Percentiles rank a stretch among this genome's conserved stretches.
Evolutionary conservation across 805 yeast genomes (phyloP).

Genomic region (Trichomonascus vanleenenianus): DNA sequence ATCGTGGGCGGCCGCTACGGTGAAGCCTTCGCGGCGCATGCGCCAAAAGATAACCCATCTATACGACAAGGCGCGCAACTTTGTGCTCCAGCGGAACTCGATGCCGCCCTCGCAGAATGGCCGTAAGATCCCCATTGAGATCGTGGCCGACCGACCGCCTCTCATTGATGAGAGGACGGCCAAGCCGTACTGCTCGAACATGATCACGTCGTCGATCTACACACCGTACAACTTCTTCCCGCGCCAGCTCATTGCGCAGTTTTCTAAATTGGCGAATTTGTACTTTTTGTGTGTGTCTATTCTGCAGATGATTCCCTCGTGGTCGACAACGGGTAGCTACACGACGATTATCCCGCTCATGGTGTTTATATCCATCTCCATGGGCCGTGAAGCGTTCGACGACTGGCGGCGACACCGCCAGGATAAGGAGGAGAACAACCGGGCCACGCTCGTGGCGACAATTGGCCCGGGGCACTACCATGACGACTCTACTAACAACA

Average conservation of each 20-base stretch:
- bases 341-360: slow-evolving; percentile 88
- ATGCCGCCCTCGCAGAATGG: slow-evolving; percentile 57
- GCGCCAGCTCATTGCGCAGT: slow-evolving; percentile 81
- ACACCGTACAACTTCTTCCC: slow-evolving; percentile 77
- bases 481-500: too few species aligned
- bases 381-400: slow-evolving; percentile 88
- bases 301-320: slow-evolving; percentile 90
- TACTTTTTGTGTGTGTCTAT: slow-evolving; percentile 87
- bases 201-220: slow-evolving; percentile 82
- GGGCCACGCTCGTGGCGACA: slow-evolving; percentile 36
- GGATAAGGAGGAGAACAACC: slow-evolving; percentile 78
- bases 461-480: slow-evolving; percentile 1
- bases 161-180: slow-evolving; percentile 65
- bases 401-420: slow-evolving; percentile 81
- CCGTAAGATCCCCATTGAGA: slow-evolving; percentile 60
- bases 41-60: not conserved
- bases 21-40: not conserved
- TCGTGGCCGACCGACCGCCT: slow-evolving; percentile 33
- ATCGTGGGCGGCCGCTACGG: slow-evolving; percentile 16
- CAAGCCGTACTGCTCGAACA: slow-evolving; percentile 54
- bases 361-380: slow-evolving; percentile 81
- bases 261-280: slow-evolving; percentile 85
- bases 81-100: slow-evolving; percentile 21
- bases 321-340: slow-evolving; percentile 95
- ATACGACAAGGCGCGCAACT: slow-evolving; percentile 13